Evolutionary conservation across 805 yeast species (phyloP).

Genomic region (Candida cerambycidarum): DNA sequence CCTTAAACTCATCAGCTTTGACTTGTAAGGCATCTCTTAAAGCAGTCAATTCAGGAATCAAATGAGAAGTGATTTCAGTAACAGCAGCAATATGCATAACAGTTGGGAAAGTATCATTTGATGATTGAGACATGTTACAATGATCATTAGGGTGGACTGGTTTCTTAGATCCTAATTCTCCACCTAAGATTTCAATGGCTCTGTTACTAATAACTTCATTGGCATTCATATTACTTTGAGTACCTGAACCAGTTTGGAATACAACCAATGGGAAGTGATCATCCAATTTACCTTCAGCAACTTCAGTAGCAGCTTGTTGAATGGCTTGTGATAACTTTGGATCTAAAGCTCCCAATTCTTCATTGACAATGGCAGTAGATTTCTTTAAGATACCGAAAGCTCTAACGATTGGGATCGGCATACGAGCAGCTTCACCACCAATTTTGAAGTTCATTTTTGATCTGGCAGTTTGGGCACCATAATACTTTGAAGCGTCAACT

Average conservation of each 20-base stretch:
- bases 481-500: slow-evolving; percentile 82
- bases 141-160: slow-evolving; percentile 99
- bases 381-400: slow-evolving; percentile 94
- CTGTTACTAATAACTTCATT: slow-evolving; percentile 98
- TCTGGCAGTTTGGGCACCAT: slow-evolving; percentile 99
- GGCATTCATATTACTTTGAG: slow-evolving; percentile 98
- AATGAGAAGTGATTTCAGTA: slow-evolving; percentile 70
- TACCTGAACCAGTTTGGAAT: slow-evolving; percentile 98
- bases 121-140: slow-evolving; percentile 97
- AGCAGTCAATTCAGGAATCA: slow-evolving; percentile 76
- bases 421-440: slow-evolving; percentile 86
- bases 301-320: slow-evolving; percentile 93
- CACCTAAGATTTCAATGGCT: slow-evolving; percentile 95
- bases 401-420: slow-evolving; percentile 87
- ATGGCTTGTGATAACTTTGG: slow-evolving; percentile 82
- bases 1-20: slow-evolving; percentile 79
- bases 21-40: slow-evolving; percentile 76
- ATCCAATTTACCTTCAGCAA: slow-evolving; percentile 82
- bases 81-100: slow-evolving; percentile 99
- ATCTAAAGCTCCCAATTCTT: slow-evolving; percentile 74
- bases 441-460: slow-evolving; percentile 92
- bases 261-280: slow-evolving; percentile 98
- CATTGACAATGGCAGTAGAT: slow-evolving; percentile 91
- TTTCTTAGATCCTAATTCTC: slow-evolving; percentile 83
- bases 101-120: slow-evolving; percentile 98